Percentiles rank a stretch among this genome's conserved stretches.
phyloP scores from a whole-genome alignment of 129 eudicot genomes.

The Rutidosis leptorrhynchoides region DNA sequence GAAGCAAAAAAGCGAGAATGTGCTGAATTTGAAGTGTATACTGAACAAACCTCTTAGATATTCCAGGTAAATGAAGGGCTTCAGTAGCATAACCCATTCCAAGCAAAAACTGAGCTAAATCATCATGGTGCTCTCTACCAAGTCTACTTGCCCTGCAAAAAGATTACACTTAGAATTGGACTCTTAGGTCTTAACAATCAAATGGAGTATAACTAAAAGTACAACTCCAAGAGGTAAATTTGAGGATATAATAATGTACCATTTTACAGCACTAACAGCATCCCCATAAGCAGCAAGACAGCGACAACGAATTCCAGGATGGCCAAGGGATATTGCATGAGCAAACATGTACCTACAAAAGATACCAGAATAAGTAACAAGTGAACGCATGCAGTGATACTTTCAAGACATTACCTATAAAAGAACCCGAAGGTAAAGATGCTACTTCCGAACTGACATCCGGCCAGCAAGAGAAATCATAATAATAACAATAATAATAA shows the following conservation, averaged over 20 bases:
- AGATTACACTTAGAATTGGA: slow-evolving; percentile 9
- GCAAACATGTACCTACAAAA: slow-evolving; percentile 81
- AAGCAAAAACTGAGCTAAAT: slow-evolving; percentile 95
- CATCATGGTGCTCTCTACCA: slow-evolving; percentile 99
- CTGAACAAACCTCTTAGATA: slow-evolving; percentile 64
- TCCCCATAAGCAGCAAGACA: slow-evolving; percentile 99
- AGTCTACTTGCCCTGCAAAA: slow-evolving; percentile 87
- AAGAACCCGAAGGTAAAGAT: too few species aligned
- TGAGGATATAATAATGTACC: slow-evolving; percentile 37
- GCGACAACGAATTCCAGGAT: slow-evolving; percentile 98
- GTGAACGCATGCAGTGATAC: not conserved
- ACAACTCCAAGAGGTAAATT: not conserved
- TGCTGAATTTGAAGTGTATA: not conserved
- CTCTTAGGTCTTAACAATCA: not conserved
- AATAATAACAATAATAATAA: not conserved
- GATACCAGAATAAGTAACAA: not conserved
- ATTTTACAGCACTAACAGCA: slow-evolving; percentile 99
- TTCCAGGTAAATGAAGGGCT: slow-evolving; percentile 99
- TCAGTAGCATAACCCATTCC: slow-evolving; percentile 99
- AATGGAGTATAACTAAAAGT: not conserved
- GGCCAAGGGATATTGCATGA: slow-evolving; percentile 96
- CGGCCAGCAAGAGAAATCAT: not conserved
- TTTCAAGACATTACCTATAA: not conserved
- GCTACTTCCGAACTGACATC: too few species aligned
- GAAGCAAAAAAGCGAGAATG: not conserved